Evolutionary conservation across 441 rosid species (phyloP), one percentile per base, ranked within the genome.

Genomic region (Metrosideros polymorpha): DNA sequence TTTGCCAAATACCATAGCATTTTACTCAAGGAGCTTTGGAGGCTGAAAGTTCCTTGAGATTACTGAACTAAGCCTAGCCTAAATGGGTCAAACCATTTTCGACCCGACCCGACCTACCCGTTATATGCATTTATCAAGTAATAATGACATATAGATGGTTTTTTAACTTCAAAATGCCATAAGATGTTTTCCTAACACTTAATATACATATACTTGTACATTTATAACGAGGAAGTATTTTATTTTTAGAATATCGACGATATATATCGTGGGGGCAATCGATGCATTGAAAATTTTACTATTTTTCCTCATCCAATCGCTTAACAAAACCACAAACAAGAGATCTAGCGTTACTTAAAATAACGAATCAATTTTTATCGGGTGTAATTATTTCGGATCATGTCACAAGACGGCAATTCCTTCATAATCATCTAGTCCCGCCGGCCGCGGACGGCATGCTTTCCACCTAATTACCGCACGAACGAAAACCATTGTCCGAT

Each of bases 361-460:
- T 4, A 17, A 63, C 2, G 24, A 8, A 15, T 0, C 2, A 19
- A 61, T 32, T 32, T 32, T 22, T 18, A 18, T 30, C 4, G 9
- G 4, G 12, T 0, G 12, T 32, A 63, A 63, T 63, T 4, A 32
- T 32, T 32, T 63, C 0, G 12, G 0, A 9, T 32, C 7, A 32
- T 0, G 1, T 35, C 15, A 0, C n/a, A 0, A 32, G 27, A 9
- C 0, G 8, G 47, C 19, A 5, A 35, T 71, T 71, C 79, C 42
- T 19, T 9, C 4, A 6, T 3, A 39, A 71, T 22, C 7, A 10
- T 35, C 7, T 5, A 12, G 47, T 35, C 1, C 43, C 47, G 3
- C 0, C 0, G 2, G n/a, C 10, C 3, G 8, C 9, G 27, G 0
- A 6, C 1, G 8, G n/a, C n/a, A 1, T 39, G 5, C 47, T 35